Base-by-base conservation (phyloP, 495 filamentous ascomycete genomes). In the Trichoderma reesei region DNA sequence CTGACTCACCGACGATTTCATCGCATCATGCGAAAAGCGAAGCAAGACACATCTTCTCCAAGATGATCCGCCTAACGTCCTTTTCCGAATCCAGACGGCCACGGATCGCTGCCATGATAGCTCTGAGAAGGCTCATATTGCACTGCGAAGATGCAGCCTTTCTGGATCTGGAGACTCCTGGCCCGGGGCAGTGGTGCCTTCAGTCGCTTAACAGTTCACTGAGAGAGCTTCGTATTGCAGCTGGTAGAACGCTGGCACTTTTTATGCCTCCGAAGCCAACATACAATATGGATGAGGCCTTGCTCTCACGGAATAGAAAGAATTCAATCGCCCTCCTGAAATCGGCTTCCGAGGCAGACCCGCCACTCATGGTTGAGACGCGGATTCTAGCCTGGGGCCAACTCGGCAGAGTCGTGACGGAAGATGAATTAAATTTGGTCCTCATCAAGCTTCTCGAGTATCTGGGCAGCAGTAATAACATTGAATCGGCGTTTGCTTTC, bases 401-500 rank as follows among this genome's bases (percentile, higher is more conserved):
- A 68, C 82, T 96, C 62, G 92, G 88, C 67, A 73, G 65, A 63
- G 68, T 73, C 33, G 70, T 74, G 59, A 64, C 68, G 10, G 90
- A 91, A 66, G 86, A 92, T 48, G 89, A 95, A 71, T 83, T 94
- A 54, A 92, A 93, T 68, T 82, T 97, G 60, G 89, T 91, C 41
- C 80, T 98, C 39, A 76, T 95, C 56, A 86, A 86, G 63, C 80
- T 98, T 5, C 77, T 96, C 33, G 88, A 95, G 41, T 97, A 92
- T 70, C 79, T 98, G 1, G 93, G 92, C 11, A 85, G 96, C 70
- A 77, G 86, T 34, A 95, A 94, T 72, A 82, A 85, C 18, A 83
- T 96, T 5, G 78, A 96, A 5, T 90, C 85, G 66, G 88, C 85
- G 3, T 78, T 89, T 44, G 89, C 92, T 10, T 92, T 89, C 72